A percentile compares a stretch with the other conserved stretches of the same genome.
phyloP scores from a whole-genome alignment of 306 rosid species.

The Vigna unguiculata region DNA sequence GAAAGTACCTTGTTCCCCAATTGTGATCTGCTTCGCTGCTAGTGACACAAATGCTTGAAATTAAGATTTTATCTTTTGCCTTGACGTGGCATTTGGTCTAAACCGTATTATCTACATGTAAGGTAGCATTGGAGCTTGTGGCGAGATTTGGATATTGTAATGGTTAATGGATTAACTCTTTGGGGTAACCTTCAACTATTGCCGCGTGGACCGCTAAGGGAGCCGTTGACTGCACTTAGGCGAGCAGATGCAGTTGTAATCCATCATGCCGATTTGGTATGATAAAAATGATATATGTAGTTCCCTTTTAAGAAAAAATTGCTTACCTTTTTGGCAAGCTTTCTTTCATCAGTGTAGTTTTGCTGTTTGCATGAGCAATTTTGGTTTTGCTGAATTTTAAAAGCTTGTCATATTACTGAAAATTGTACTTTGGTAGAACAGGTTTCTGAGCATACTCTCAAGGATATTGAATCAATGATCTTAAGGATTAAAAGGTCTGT shows the following conservation, averaged over 20 bases:
- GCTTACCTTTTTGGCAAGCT: background rate
- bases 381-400: constrained; percentile 1
- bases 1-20: constrained; percentile 8
- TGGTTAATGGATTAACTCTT: constrained; percentile 82
- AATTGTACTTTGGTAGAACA: constrained; percentile 49
- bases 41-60: constrained; percentile 3
- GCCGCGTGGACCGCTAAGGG: constrained; percentile 96
- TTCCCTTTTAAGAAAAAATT: constrained; percentile 7
- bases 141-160: constrained; percentile 82
- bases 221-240: constrained; percentile 71
- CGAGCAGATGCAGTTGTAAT: constrained; percentile 77
- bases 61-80: background rate
- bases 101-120: constrained; percentile 48
- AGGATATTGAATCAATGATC: constrained; percentile 57
- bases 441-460: constrained; percentile 67
- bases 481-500: constrained; percentile 55
- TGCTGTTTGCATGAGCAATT: background rate
- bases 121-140: constrained; percentile 90
- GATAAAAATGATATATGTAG: background rate
- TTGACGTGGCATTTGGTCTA: constrained; percentile 27
- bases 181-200: constrained; percentile 75
- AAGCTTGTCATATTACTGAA: constrained; percentile 27
- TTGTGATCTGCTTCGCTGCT: constrained; percentile 26
- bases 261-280: constrained; percentile 89
- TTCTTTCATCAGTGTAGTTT: constrained; percentile 17